Conservation (phyloP, 257 asterid genomes). For the Nemophila menziesii region DNA sequence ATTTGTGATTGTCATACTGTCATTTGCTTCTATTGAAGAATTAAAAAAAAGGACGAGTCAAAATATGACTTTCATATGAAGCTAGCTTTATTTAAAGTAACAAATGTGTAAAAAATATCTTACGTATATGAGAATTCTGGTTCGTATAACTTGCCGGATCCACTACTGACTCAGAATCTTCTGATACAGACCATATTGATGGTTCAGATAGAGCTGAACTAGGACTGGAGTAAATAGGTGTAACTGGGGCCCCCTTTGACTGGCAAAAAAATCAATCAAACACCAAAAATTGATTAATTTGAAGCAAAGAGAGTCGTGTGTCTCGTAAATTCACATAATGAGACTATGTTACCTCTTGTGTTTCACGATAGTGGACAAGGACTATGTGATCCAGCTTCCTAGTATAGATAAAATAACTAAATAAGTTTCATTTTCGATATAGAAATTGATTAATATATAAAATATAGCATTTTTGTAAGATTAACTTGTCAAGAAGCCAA, state of each 20-base stretch:
- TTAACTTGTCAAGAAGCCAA: conserved; percentile 94
- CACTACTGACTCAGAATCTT: conserved; percentile 29
- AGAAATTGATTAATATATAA: not conserved
- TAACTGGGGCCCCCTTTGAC: conserved; percentile 58
- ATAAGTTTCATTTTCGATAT: conserved; percentile 10
- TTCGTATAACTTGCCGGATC: conserved; percentile 19
- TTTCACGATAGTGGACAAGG: conserved; percentile 97
- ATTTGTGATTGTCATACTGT: conserved; percentile 29
- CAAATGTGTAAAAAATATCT: not conserved
- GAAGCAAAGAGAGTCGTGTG: conserved; percentile 1
- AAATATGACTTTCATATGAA: not conserved
- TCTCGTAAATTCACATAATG: too few species aligned
- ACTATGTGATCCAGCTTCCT: conserved; percentile 89
- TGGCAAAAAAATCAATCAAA: conserved; percentile 15
- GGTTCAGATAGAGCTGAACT: conserved; percentile 28
- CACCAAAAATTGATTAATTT: conserved; percentile 12
- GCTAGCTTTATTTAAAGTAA: not conserved
- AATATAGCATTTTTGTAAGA: conserved; percentile 8
- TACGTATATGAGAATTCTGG: conserved; percentile 22
- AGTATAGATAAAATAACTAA: conserved; percentile 18
- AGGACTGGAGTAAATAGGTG: conserved; percentile 43
- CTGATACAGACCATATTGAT: conserved; percentile 26
- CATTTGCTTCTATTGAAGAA: conserved; percentile 45
- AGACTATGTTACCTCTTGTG: conserved; percentile 60
- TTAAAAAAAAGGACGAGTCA: conserved; percentile 7